Base-by-base conservation (phyloP, 192 early-diverging fungal species). In the Martensiomyces pterosporus region DNA sequence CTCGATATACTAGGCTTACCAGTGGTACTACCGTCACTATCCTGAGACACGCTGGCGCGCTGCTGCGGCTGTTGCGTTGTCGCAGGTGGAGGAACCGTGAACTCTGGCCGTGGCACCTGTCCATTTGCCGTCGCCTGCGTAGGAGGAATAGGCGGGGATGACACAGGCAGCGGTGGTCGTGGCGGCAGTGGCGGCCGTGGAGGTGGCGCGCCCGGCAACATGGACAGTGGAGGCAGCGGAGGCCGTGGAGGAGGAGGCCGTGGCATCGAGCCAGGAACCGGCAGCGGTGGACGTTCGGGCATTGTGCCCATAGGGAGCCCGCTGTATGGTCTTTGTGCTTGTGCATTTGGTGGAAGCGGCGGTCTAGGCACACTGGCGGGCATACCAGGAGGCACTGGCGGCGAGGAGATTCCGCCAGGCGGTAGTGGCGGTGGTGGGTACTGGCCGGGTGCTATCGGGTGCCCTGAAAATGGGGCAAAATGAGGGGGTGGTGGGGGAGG, bases 1-100 rank as follows among this genome's bases (percentile, higher is more conserved):
- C 25, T 35, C 47, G 52, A 38, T 35, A 56, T 23, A 56, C 38
- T 64, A 26, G 43, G 61, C 61, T 64, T 64, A 64, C 61, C 61
- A 44, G 39, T 23, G 24, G 26, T 53, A 44, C 39, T 57, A 16
- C 16, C 38, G 35, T 36, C 35, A 16, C 3, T 36, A 36, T 12
- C 35, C 35, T 12, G 35, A 10, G 14, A 15, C 3, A 36, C 16
- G 10, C 3, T 16, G 14, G 35, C 13, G 35, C 14, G 35, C 8
- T 15, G 21, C n/a, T 15, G 39, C 39, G n/a, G n/a, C n/a, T n/a
- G n/a, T n/a, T 50, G 35, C 34, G 13, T 3, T 3, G 35, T 37
- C 4, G 40, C 23, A 8, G 38, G 50, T 18, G 34, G 43, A 27
- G 44, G 58, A 27, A 43, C 2, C 4, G 51, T 36, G 9, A 51